Evolutionary conservation across 192 early-diverging fungal genomes (phyloP).

Genomic region (Entrophospora sp.): DNA sequence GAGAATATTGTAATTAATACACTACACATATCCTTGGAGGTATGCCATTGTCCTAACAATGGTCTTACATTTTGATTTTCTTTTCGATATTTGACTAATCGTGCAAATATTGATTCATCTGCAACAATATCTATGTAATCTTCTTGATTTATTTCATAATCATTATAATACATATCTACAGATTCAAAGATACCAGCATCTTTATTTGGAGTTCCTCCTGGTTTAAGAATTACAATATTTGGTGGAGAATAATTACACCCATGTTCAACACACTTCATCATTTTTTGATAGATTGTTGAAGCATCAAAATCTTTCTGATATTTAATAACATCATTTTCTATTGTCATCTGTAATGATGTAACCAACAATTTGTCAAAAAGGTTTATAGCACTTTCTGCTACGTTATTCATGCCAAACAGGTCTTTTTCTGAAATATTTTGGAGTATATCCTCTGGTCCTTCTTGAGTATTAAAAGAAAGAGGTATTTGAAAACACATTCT

Average conservation of each 20-base stretch:
- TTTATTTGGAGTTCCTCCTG: neutral
- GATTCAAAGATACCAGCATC: neutral
- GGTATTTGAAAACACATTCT: neutral
- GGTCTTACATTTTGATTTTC: neutral
- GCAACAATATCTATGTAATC: neutral
- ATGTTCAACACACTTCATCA: neutral
- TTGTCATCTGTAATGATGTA: too few species aligned
- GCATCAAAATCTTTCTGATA: neutral
- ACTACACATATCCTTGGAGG: neutral
- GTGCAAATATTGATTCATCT: slow-evolving; percentile 8
- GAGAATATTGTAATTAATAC: neutral
- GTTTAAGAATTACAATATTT: slow-evolving; percentile 1
- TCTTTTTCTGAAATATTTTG: too few species aligned
- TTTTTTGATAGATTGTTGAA: neutral
- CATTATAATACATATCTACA: neutral
- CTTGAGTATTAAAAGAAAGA: neutral
- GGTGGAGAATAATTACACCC: neutral
- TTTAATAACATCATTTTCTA: too few species aligned
- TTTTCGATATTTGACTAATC: neutral
- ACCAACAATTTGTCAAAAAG: too few species aligned
- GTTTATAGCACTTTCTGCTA: too few species aligned
- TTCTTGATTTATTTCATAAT: neutral
- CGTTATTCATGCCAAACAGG: too few species aligned
- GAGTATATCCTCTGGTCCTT: neutral
- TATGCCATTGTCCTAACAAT: neutral